These are phyloP conservation scores for Fragaria vesca DNA, from an alignment of 306 rosid species.

Conservation along the genomic window DNA sequence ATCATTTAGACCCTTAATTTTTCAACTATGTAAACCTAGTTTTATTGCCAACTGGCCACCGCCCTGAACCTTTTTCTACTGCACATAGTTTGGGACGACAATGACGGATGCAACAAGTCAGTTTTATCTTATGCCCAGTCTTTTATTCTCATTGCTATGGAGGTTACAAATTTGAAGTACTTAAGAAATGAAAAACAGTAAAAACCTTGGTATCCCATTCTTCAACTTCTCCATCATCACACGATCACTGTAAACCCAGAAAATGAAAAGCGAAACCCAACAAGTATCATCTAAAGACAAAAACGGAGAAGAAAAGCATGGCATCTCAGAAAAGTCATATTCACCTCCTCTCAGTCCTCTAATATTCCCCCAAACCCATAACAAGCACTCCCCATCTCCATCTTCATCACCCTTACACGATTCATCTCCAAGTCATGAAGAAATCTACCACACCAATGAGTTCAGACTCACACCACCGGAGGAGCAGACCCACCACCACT, in stretches of 20 bases:
- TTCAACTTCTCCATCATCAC: not conserved
- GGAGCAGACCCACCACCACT: constrained; percentile 9
- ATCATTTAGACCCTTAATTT: not conserved
- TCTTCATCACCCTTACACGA: constrained; percentile 47
- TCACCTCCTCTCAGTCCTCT: constrained; percentile 34
- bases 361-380: not conserved
- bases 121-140: not conserved
- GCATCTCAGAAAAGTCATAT: constrained; percentile 15
- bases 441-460: constrained; percentile 26
- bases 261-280: not conserved
- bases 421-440: constrained; percentile 36
- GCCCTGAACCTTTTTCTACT: not conserved
- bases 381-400: constrained; percentile 14
- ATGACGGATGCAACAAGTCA: not conserved
- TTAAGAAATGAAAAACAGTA: not conserved
- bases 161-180: not conserved
- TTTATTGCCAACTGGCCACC: constrained; percentile 9
- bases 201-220: not conserved
- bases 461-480: constrained; percentile 31
- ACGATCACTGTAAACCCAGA: not conserved
- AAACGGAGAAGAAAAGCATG: constrained; percentile 14
- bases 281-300: constrained; percentile 1
- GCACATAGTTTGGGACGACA: not conserved
- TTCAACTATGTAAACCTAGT: not conserved
- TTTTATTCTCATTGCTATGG: not conserved